Conservation (phyloP, 1,284 basidiomycete species). For the Cutaneotrichosporon spelunceum region DNA sequence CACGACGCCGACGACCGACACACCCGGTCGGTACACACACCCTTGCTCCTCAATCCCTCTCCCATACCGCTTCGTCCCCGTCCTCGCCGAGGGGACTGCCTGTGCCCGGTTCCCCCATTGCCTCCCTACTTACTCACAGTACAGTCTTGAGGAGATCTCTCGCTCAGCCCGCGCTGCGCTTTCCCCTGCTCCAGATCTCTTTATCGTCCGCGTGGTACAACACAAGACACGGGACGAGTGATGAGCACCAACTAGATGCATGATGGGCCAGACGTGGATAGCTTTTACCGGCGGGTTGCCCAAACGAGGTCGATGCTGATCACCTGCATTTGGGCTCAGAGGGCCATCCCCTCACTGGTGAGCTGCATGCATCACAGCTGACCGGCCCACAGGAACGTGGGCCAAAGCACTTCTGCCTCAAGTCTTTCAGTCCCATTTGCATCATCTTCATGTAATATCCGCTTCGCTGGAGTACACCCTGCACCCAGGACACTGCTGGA, state of each 20-base stretch:
- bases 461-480: background rate
- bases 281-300: background rate
- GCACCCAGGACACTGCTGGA: background rate
- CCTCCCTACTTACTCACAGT: background rate
- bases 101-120: background rate
- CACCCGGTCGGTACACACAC: too few relatives aligned
- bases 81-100: too few relatives aligned
- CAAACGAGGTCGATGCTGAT: background rate
- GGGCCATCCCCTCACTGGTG: too few relatives aligned
- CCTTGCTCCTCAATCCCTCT: too few relatives aligned
- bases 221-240: background rate
- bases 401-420: too few relatives aligned
- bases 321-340: too few relatives aligned
- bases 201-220: background rate
- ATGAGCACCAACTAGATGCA: background rate
- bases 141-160: background rate
- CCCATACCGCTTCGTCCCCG: too few relatives aligned
- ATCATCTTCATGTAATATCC: background rate
- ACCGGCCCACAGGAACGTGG: too few relatives aligned
- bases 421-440: background rate
- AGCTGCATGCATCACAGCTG: too few relatives aligned
- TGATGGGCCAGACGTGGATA: background rate
- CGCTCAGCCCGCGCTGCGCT: background rate
- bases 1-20: background rate
- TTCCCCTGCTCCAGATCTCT: background rate